Percentiles rank a stretch among this genome's conserved stretches.
Conservation (phyloP, 352 stramenopile genomes). For the Pythium grandisporangium region DNA sequence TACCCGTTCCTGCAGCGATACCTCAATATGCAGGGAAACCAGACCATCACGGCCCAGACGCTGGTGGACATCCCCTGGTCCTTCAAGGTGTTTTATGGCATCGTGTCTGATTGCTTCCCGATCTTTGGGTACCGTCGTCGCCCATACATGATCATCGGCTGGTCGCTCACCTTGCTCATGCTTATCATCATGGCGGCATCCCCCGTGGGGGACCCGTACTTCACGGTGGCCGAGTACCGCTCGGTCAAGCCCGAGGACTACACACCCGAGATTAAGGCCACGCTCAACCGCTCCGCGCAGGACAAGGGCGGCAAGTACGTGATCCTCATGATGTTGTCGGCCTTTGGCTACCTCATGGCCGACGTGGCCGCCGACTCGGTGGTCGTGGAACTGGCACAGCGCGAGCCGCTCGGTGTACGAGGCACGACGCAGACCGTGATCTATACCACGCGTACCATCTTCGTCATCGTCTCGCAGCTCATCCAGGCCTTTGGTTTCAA, state of each 20-base stretch:
- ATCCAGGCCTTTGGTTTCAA: slow-evolving; percentile 44
- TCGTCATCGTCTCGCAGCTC: slow-evolving; percentile 24
- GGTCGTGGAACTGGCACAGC: slow-evolving; percentile 24
- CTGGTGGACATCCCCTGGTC: slow-evolving; percentile 36
- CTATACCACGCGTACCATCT: slow-evolving; percentile 24
- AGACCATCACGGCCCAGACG: slow-evolving; percentile 13
- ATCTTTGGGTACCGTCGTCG: slow-evolving; percentile 47
- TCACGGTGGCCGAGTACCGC: slow-evolving; percentile 13
- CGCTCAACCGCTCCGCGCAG: slow-evolving; percentile 23
- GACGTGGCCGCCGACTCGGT: slow-evolving; percentile 63
- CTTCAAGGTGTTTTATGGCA: slow-evolving; percentile 58
- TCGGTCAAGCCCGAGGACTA: slow-evolving; percentile 10
- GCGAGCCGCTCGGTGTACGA: slow-evolving; percentile 26
- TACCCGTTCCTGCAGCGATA: slow-evolving; percentile 41
- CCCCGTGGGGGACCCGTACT: slow-evolving; percentile 36
- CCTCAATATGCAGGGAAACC: slow-evolving; percentile 21
- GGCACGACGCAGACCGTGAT: slow-evolving; percentile 33
- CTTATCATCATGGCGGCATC: slow-evolving; percentile 32
- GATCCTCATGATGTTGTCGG: slow-evolving; percentile 62
- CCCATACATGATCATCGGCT: slow-evolving; percentile 53
- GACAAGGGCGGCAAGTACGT: slow-evolving; percentile 39
- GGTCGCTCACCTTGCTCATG: slow-evolving; percentile 28
- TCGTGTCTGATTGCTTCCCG: slow-evolving; percentile 43
- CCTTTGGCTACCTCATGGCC: slow-evolving; percentile 65
- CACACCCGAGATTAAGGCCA: slow-evolving; percentile 15